Base-by-base conservation (phyloP, 106 monocot genomes). In the Cymbidium sinense region DNA sequence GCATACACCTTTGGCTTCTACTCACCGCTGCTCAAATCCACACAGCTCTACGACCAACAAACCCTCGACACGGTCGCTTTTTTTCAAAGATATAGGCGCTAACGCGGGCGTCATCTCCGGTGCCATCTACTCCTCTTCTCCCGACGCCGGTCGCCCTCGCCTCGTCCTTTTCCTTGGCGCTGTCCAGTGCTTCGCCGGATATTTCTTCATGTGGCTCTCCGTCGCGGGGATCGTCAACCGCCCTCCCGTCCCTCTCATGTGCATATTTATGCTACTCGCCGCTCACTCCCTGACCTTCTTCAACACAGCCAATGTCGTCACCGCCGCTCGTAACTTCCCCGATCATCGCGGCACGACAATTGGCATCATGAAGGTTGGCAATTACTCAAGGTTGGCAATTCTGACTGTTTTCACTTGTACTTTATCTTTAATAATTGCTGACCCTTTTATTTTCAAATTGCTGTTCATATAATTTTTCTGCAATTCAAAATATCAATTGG, bases 211-310 rank as follows among this genome's bases (percentile, higher is more conserved):
- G 44, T 95, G 93, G 90, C 85, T 91, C 39, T 75, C 93, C 34
- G 91, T 96, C 43, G 47, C 84, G 23, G 90, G 90, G 3, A 11
- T 29, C 37, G 43, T 93, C 34, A 72, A 77, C 3, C 85, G 73
- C 5, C 86, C 79, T 37, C 89, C 91, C 12, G 43, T 81, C 15
- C 43, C 79, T 0, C 25, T 82, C 20, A 88, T 96, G 85, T 89
- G 93, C 79, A 0, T 87, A 18, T 96, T 83, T 78, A 93, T 96
- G 88, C 78, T 96, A 13, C 76, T 96, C 9, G 96, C 93, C 0
- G 93, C 91, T 9, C 96, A 91, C 25, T 76, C 89, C 0, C 86
- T 89, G 85, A 93, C 91, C 12, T 96, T 93, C 77, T 86, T 85
- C 75, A 96, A 96, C 64, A 96, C 96, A 8, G 89, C 93, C 12